phyloP scores from a whole-genome alignment of 73 alveolate genomes.

The Paramecium caudatum region DNA sequence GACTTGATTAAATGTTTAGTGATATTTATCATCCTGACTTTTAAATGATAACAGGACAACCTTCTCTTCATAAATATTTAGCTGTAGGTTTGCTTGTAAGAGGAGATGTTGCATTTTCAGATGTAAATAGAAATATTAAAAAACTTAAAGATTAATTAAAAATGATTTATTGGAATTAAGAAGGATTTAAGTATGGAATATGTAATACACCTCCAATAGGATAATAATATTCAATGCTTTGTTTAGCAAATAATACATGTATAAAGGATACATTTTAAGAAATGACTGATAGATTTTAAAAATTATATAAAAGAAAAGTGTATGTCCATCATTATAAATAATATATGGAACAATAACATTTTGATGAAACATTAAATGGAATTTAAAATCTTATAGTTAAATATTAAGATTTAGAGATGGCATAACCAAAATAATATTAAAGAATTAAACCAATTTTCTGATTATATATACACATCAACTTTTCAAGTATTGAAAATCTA shows the following conservation, averaged over 20 bases:
- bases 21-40: constrained; percentile 95
- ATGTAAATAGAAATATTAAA: constrained; percentile 71
- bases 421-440: constrained; percentile 47
- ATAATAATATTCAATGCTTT: constrained; percentile 62
- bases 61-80: constrained; percentile 89
- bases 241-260: constrained; percentile 75
- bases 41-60: constrained; percentile 93
- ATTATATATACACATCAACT: too few species aligned
- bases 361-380: constrained; percentile 73
- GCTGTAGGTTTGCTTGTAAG: constrained; percentile 98
- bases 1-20: constrained; percentile 94
- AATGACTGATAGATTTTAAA: constrained; percentile 77
- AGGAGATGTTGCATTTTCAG: constrained; percentile 97
- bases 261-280: constrained; percentile 81
- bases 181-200: constrained; percentile 75
- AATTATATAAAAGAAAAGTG: constrained; percentile 70
- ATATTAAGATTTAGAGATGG: constrained; percentile 67
- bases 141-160: constrained; percentile 35
- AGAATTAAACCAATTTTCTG: neutral
- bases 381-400: constrained; percentile 61
- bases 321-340: constrained; percentile 64
- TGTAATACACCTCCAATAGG: constrained; percentile 77
- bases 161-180: constrained; percentile 77
- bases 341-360: constrained; percentile 73
- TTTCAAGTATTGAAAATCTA: constrained; percentile 87